Evolutionary conservation across 306 rosid genomes (phyloP), one percentile per base, ranked within the genome.

Genomic region (Abrus precatorius): DNA sequence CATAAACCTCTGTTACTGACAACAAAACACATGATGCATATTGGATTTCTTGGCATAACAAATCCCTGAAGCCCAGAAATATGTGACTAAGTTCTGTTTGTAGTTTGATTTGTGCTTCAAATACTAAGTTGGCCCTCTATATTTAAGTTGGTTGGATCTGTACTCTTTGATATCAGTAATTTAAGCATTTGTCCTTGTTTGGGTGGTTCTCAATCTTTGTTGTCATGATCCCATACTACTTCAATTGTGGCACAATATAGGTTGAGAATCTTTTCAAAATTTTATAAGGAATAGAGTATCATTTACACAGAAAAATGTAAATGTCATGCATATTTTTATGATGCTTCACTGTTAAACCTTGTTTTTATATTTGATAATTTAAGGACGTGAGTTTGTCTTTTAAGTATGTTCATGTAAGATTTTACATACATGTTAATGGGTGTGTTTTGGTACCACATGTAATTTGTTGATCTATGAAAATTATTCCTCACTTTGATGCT

Each of bases 401-500:
- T 60, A 54, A 12, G 10, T 14, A 63, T 34, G 30, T 10, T 53
- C 52, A 9, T 43, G 11, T 2, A 61, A 71, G 55, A 49, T 71
- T 59, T 80, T 8, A 41, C 6, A 38, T 9, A 34, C 13, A 38
- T 3, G 28, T 30, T 12, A 49, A 38, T 34, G 9, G 30, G 59
- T 62, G 5, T 72, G 66, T 10, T 44, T 52, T 32, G 60, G 41
- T 36, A 48, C 11, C 72, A 34, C 6, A 2, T 49, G 56, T 47
- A 70, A 57, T 69, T 48, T 13, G n/a, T 56, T 52, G 36, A 30
- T 45, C 34, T 34, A 43, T 27, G 55, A 4, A 33, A 30, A 12
- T 44, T 6, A 28, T 33, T 34, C 72, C 74, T 74, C 57, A 50
- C 44, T 55, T 44, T 81, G 45, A 50, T 29, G 74, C 67, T 63